A percentile compares a stretch with the other conserved stretches of the same genome.
Conservation (phyloP, 805 yeast genomes). For the Yamadazyma ubonensis region DNA sequence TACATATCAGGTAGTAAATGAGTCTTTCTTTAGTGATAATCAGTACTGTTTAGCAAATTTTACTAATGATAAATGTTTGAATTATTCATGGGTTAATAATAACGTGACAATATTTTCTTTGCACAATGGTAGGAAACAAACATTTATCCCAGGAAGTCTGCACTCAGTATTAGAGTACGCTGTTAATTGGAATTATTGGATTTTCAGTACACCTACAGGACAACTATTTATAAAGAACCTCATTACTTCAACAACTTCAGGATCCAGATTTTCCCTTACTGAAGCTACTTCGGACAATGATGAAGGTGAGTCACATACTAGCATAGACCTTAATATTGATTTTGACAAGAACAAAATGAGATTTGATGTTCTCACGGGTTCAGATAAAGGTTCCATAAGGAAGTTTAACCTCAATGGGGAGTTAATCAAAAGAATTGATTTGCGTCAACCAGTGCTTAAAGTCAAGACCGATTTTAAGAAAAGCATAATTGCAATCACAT, state of each 20-base stretch:
- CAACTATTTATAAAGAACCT: slow-evolving; percentile 33
- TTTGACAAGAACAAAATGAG: slow-evolving; percentile 24
- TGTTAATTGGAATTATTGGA: slow-evolving; percentile 34
- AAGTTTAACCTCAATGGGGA: slow-evolving; percentile 28
- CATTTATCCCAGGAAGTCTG: slow-evolving; percentile 35
- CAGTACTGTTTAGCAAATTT: slow-evolving; percentile 27
- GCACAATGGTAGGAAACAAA: slow-evolving; percentile 36
- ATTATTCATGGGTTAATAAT: slow-evolving; percentile 28
- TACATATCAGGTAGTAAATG: slow-evolving; percentile 30
- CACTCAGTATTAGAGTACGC: slow-evolving; percentile 10
- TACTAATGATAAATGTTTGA: slow-evolving; percentile 25
- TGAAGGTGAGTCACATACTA: slow-evolving; percentile 13
- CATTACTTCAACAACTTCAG: slow-evolving; percentile 30
- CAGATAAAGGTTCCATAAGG: slow-evolving; percentile 22
- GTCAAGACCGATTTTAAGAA: slow-evolving; percentile 29
- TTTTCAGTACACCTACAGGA: slow-evolving; percentile 29
- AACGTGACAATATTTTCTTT: slow-evolving; percentile 31
- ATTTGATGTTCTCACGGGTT: slow-evolving; percentile 27
- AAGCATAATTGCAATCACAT: slow-evolving; percentile 22
- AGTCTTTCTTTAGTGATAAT: slow-evolving; percentile 16
- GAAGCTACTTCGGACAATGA: slow-evolving; percentile 15
- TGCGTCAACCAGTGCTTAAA: slow-evolving; percentile 16
- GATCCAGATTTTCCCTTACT: slow-evolving; percentile 20
- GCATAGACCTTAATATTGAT: slow-evolving; percentile 20
- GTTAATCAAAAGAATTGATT: slow-evolving; percentile 10